Conservation (phyloP, 2,329 filamentous ascomycete genomes). For the Aspergillus flavus region DNA sequence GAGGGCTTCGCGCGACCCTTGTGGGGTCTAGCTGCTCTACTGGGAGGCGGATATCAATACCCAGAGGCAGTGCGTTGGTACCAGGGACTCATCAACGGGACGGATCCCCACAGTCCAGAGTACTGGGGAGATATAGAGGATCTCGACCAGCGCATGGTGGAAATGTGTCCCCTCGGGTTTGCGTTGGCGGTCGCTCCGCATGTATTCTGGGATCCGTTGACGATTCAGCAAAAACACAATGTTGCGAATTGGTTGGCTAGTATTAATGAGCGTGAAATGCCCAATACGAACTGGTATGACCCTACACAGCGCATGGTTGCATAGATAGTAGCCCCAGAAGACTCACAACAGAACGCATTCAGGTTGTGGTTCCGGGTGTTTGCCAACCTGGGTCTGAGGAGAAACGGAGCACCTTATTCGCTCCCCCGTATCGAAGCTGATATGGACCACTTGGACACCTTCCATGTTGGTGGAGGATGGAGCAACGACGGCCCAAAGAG, state of each 20-base stretch:
- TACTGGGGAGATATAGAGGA: slow-evolving; percentile 78
- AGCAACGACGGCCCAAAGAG: slow-evolving; percentile 78
- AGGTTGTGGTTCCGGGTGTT: slow-evolving; percentile 85
- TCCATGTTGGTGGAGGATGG: slow-evolving; percentile 81
- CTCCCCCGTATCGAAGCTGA: slow-evolving; percentile 71
- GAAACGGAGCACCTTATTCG: slow-evolving; percentile 72
- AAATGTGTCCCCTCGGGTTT: slow-evolving; percentile 79
- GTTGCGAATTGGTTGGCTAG: slow-evolving; percentile 73
- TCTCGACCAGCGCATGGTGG: slow-evolving; percentile 81
- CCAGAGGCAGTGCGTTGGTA: slow-evolving; percentile 67
- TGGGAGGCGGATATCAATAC: slow-evolving; percentile 70
- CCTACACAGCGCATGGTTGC: neutral
- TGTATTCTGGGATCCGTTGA: slow-evolving; percentile 68
- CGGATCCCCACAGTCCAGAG: slow-evolving; percentile 68
- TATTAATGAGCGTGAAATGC: slow-evolving; percentile 75
- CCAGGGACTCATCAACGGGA: slow-evolving; percentile 70
- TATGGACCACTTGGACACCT: slow-evolving; percentile 76
- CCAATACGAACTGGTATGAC: slow-evolving; percentile 64
- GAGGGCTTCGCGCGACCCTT: slow-evolving; percentile 75
- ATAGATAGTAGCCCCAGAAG: neutral
- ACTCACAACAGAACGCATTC: slow-evolving; percentile 30
- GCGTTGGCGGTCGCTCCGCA: slow-evolving; percentile 68
- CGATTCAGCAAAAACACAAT: slow-evolving; percentile 63
- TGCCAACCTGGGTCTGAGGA: slow-evolving; percentile 75
- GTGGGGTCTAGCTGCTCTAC: slow-evolving; percentile 72